Conservation (phyloP, 208 protist species). For the Tritrichomonas foetus region DNA sequence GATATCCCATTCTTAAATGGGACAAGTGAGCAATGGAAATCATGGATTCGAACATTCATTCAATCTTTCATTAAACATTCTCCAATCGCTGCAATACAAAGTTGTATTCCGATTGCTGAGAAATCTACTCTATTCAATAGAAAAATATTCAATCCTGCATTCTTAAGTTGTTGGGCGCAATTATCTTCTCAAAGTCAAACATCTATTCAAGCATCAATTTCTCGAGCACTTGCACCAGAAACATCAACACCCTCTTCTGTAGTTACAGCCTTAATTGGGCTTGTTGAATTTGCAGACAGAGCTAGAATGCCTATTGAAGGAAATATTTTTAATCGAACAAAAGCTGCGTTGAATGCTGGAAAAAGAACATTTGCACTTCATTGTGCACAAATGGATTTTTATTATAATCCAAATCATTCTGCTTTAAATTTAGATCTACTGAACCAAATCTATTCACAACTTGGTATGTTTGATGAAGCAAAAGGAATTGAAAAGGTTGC, state of each 20-base stretch:
- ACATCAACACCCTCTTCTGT: neutral
- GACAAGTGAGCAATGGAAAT: neutral
- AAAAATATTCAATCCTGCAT: neutral
- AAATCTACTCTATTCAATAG: neutral
- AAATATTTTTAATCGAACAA: neutral
- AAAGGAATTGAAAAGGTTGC: neutral
- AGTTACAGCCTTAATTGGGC: neutral
- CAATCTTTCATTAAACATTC: neutral
- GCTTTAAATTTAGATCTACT: neutral
- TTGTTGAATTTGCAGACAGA: slow-evolving; percentile 8
- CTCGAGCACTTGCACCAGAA: neutral
- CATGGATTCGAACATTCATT: neutral
- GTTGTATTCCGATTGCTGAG: neutral
- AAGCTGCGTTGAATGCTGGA: neutral
- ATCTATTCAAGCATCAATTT: neutral
- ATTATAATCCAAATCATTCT: neutral
- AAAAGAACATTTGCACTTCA: neutral
- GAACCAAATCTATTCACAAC: slow-evolving; percentile 11
- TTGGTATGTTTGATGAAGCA: slow-evolving; percentile 36
- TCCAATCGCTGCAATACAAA: neutral
- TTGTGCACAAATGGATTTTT: slow-evolving; percentile 8
- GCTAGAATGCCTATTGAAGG: neutral
- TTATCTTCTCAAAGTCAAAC: neutral
- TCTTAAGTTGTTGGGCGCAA: neutral
- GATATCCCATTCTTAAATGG: neutral